These are phyloP conservation scores for Lachnellula occidentalis DNA, from an alignment of 2,329 filamentous ascomycete genomes.

Conservation along the genomic window DNA sequence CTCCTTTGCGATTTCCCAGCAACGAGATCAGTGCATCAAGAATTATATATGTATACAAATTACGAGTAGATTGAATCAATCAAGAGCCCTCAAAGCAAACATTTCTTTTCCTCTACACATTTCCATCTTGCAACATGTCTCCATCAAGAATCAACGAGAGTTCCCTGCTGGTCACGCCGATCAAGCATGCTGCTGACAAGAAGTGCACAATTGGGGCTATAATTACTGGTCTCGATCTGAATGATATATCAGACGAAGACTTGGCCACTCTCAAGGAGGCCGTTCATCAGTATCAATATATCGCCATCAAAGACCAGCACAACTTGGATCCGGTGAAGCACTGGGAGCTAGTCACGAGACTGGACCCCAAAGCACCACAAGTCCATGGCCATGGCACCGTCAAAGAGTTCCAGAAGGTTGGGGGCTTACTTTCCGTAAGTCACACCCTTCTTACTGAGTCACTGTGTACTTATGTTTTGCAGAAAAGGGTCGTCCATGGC, in stretches of 20 bases:
- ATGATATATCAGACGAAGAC: constrained; percentile 34
- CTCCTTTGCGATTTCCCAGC: no score
- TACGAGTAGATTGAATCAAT: no score
- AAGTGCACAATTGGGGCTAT: constrained; percentile 33
- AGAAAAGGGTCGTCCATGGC: constrained; percentile 31
- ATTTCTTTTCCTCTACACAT: neutral
- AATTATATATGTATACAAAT: no score
- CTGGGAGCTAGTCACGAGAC: constrained; percentile 40
- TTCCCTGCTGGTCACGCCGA: constrained; percentile 11
- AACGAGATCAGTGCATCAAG: no score
- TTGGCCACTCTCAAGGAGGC: constrained; percentile 34
- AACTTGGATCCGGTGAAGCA: constrained; percentile 38
- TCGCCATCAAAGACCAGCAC: constrained; percentile 40
- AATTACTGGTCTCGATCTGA: constrained; percentile 35
- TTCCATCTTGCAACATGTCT: constrained; percentile 10
- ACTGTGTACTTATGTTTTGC: constrained; percentile 9
- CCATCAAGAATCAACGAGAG: constrained; percentile 13
- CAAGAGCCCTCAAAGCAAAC: neutral
- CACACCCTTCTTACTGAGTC: neutral
- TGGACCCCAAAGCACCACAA: constrained; percentile 37
- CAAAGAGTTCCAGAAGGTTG: constrained; percentile 37
- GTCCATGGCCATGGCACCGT: constrained; percentile 39
- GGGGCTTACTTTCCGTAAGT: constrained; percentile 35
- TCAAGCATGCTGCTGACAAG: constrained; percentile 19
- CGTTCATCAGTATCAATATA: constrained; percentile 40